These are phyloP conservation scores for Termitomyces sp. DNA, from an alignment of 768 basidiomycete species.

Conservation along the genomic window DNA sequence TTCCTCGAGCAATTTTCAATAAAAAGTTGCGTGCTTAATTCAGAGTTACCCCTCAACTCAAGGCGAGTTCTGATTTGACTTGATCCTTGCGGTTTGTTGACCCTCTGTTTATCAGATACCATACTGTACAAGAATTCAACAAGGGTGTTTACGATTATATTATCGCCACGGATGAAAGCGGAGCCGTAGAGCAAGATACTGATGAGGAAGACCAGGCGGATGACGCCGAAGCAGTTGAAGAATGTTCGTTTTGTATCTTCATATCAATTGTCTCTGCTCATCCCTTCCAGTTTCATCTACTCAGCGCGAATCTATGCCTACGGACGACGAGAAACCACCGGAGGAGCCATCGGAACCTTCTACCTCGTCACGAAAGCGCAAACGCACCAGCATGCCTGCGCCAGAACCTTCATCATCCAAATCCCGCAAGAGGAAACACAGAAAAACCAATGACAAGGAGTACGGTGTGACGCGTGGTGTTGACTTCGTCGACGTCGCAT, in stretches of 20 bases:
- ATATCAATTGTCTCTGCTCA: neutral
- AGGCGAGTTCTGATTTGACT: constrained; percentile 37
- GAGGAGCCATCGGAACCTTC: constrained; percentile 13
- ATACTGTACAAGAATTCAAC: constrained; percentile 98
- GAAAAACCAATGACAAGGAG: constrained; percentile 57
- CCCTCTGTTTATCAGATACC: constrained; percentile 52
- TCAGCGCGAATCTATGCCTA: constrained; percentile 35
- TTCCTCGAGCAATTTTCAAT: constrained; percentile 98
- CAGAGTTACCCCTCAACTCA: constrained; percentile 92
- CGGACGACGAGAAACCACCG: constrained; percentile 11
- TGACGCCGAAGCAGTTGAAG: constrained; percentile 31
- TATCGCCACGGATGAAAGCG: constrained; percentile 93
- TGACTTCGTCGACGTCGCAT: constrained; percentile 95
- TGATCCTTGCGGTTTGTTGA: neutral
- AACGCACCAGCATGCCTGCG: constrained; percentile 38
- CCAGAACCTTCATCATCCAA: constrained; percentile 28
- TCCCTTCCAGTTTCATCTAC: constrained; percentile 43
- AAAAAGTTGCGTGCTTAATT: constrained; percentile 93
- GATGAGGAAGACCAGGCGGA: constrained; percentile 39
- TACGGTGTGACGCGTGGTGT: constrained; percentile 95
- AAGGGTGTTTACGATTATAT: constrained; percentile 98
- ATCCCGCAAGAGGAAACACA: constrained; percentile 45
- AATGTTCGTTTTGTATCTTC: constrained; percentile 20
- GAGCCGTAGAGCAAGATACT: constrained; percentile 37
- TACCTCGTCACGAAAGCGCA: constrained; percentile 45